Percentiles rank a stretch among this genome's conserved stretches.
phyloP scores from a whole-genome alignment of 805 yeast species.

The Candida tibetensis region DNA sequence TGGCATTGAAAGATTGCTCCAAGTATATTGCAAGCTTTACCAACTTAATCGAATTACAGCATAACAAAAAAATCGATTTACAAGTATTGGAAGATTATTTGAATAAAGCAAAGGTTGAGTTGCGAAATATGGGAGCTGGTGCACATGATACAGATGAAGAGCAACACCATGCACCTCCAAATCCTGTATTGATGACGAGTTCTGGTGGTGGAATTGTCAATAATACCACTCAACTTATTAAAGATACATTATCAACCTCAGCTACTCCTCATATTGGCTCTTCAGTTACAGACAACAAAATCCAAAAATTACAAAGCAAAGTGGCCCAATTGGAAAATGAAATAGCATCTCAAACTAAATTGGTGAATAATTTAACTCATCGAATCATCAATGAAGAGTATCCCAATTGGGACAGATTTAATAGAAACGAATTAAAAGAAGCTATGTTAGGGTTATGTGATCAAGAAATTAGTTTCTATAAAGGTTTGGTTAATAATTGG shows the following conservation, averaged over 20 bases:
- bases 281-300: slow-evolving; percentile 42
- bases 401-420: slow-evolving; percentile 73
- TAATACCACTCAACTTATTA: slow-evolving; percentile 43
- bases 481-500: slow-evolving; percentile 69
- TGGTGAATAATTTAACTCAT: slow-evolving; percentile 46
- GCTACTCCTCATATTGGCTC: slow-evolving; percentile 42
- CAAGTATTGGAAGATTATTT: slow-evolving; percentile 83
- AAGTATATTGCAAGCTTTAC: slow-evolving; percentile 53
- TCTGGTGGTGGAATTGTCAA: slow-evolving; percentile 35
- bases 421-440: slow-evolving; percentile 70
- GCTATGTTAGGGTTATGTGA: slow-evolving; percentile 73
- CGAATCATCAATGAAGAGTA: slow-evolving; percentile 50
- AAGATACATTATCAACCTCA: slow-evolving; percentile 50
- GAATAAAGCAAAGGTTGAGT: slow-evolving; percentile 66
- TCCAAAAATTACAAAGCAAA: slow-evolving; percentile 40
- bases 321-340: slow-evolving; percentile 46
- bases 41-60: slow-evolving; percentile 75
- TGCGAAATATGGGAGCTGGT: slow-evolving; percentile 28
- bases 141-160: slow-evolving; percentile 5
- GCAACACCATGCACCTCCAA: slow-evolving; percentile 25
- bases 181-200: slow-evolving; percentile 24
- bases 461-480: slow-evolving; percentile 71
- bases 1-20: slow-evolving; percentile 81
- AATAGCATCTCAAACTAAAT: slow-evolving; percentile 39
- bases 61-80: slow-evolving; percentile 86